phyloP scores from a whole-genome alignment of 768 basidiomycete genomes.

The Tulasnella sp. region DNA sequence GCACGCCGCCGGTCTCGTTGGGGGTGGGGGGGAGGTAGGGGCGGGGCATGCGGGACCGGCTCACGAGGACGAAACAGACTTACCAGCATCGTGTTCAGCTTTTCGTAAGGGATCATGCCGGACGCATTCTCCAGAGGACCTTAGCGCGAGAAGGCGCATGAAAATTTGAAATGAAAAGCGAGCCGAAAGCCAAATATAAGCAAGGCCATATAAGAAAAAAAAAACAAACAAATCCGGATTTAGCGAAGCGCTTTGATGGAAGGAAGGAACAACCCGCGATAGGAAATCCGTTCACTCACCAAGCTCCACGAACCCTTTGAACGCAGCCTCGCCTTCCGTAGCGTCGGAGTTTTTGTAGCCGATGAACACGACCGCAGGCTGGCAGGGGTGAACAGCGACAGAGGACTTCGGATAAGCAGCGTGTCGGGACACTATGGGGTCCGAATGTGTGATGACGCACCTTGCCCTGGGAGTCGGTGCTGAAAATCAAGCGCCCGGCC shows the following conservation, averaged over 20 bases:
- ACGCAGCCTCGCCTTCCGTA: slow-evolving; percentile 27
- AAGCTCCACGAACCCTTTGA: slow-evolving; percentile 33
- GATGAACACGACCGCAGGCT: neutral
- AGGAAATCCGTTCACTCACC: neutral
- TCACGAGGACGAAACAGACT: slow-evolving; percentile 18
- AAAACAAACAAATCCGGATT: neutral
- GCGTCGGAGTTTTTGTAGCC: slow-evolving; percentile 23
- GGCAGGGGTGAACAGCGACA: slow-evolving; percentile 7
- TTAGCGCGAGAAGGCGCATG: slow-evolving; percentile 8
- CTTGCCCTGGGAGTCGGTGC: slow-evolving; percentile 15
- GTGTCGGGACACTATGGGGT: neutral
- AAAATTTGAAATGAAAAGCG: neutral
- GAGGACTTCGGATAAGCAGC: neutral
- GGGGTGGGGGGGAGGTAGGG: neutral
- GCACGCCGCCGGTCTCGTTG: neutral
- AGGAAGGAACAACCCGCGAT: neutral
- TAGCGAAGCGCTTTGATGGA: neutral
- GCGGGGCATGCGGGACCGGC: neutral
- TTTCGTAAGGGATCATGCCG: slow-evolving; percentile 32
- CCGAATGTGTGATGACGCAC: neutral
- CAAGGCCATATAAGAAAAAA: too few relatives aligned
- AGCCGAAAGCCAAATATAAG: neutral
- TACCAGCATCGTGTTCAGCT: slow-evolving; percentile 32
- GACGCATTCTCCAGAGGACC: slow-evolving; percentile 28
- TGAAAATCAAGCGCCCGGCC: slow-evolving; percentile 24